Evolutionary conservation across 345 rosid genomes (phyloP), one percentile per base, ranked within the genome.

Genomic region (Dimocarpus longan): DNA sequence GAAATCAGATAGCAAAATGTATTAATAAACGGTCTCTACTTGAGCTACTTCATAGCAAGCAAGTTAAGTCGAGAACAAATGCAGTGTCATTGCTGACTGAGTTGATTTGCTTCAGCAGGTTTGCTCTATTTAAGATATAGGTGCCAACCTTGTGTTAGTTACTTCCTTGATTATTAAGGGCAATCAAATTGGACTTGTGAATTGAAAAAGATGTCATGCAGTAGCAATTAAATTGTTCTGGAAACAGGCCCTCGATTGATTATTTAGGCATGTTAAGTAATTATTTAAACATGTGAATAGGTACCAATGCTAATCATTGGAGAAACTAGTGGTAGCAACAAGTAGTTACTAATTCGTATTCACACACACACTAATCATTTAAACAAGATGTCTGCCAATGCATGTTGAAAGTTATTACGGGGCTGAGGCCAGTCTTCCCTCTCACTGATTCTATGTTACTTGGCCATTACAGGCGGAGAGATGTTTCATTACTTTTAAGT

Each of bases 91-190:
- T 91, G 76, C 78, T 91, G 77, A 77, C 32, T 66, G 85, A 91
- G 79, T 76, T 91, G 60, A 79, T 91, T 74, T 91, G 90, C 81
- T 65, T 85, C 66, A 83, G 85, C 87, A 88, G 92, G 94, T 85
- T 6, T 60, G 74, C 74, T 26, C 16, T 18, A 44, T 74, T 50
- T 75, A 54, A 50, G 64, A 69, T 70, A n/a, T 69, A 4, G 6
- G 8, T 37, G 71, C 59, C 26, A 44, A 13, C 71, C 43, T 62
- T 43, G 42, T 15, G 8, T 71, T 68, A 28, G 19, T 32, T 40
- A 54, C 78, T 56, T 46, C 40, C 65, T 50, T 43, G 1, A 39
- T 70, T 63, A 44, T 43, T 82, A 37, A 12, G 21, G 28, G 74
- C 68, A 32, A 26, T 26, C 28, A 0, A 26, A 26, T 26, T 26